Percentiles rank a stretch among this genome's conserved stretches.
phyloP scores from a whole-genome alignment of 371 early-diverging fungal species.

The Furculomyces boomerangus region DNA sequence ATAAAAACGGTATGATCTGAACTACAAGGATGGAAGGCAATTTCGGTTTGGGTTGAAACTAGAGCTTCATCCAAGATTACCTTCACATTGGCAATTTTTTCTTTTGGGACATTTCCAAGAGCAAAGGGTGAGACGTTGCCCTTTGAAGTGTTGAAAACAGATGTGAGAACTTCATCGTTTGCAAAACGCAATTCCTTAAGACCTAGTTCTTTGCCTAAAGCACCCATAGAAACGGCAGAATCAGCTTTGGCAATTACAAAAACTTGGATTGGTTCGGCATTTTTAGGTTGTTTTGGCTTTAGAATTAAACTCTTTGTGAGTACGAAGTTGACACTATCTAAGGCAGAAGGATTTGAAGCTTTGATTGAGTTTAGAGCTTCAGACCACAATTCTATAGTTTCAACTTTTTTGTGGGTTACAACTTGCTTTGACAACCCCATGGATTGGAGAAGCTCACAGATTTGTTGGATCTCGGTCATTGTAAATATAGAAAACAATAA shows the following conservation, averaged over 20 bases:
- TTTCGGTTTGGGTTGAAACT: slow-evolving; percentile 10
- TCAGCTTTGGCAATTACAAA: slow-evolving; percentile 37
- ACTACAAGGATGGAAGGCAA: slow-evolving; percentile 43
- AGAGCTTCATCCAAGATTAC: slow-evolving; percentile 37
- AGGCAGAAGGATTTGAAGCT: slow-evolving; percentile 17
- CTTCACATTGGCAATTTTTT: slow-evolving; percentile 25
- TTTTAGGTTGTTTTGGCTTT: slow-evolving; percentile 54
- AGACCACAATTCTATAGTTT: slow-evolving; percentile 32
- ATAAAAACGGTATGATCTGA: slow-evolving; percentile 34
- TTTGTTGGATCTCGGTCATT: background rate
- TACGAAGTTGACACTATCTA: background rate
- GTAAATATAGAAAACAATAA: too few species aligned
- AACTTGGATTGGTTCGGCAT: slow-evolving; percentile 37
- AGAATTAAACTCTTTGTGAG: slow-evolving; percentile 44
- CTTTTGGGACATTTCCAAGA: slow-evolving; percentile 29
- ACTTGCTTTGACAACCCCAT: background rate
- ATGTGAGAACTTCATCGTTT: slow-evolving; percentile 34
- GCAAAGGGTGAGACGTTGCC: slow-evolving; percentile 47
- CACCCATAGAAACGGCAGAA: slow-evolving; percentile 29
- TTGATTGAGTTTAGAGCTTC: slow-evolving; percentile 16
- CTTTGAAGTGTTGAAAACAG: slow-evolving; percentile 31
- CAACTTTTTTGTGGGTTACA: slow-evolving; percentile 26
- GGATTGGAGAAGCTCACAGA: background rate
- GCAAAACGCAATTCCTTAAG: slow-evolving; percentile 52
- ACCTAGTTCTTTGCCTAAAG: slow-evolving; percentile 34